Conservation (phyloP, 75 land plant species). For the Sequoia sempervirens region DNA sequence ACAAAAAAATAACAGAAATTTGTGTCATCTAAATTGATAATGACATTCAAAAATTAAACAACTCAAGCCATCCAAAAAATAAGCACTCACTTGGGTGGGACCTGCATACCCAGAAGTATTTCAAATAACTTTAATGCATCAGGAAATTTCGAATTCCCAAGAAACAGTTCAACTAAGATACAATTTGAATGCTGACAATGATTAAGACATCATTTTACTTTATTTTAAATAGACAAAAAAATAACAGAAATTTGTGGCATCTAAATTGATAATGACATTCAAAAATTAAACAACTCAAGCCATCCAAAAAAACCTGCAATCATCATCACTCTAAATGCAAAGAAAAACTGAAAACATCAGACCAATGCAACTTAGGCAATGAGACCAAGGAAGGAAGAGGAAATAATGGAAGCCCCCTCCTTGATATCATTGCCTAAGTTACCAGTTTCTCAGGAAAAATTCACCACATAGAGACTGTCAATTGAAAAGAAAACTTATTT, state of each 20-base stretch:
- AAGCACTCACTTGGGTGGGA: constrained; percentile 96
- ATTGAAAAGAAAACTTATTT: no score
- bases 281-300: neutral
- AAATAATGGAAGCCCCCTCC: no score
- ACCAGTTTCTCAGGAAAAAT: neutral
- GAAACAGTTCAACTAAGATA: neutral
- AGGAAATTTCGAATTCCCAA: neutral
- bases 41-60: neutral
- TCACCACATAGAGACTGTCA: neutral
- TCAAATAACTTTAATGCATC: neutral
- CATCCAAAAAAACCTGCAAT: neutral
- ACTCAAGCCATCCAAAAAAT: neutral
- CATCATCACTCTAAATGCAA: neutral
- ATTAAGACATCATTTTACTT: neutral
- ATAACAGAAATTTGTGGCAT: neutral
- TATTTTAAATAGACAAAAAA: neutral
- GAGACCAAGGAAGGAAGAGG: neutral
- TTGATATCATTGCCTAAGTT: no score
- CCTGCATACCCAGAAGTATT: constrained; percentile 30
- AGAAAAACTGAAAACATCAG: neutral
- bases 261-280: neutral
- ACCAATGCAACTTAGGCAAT: neutral
- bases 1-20: neutral
- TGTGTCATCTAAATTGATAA: neutral
- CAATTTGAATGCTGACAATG: neutral